A percentile compares a stretch with the other conserved stretches of the same genome.
These are phyloP conservation scores for Purpureocillium takamizusanense DNA, from an alignment of 2,329 filamentous ascomycete species.

Conservation along the genomic window DNA sequence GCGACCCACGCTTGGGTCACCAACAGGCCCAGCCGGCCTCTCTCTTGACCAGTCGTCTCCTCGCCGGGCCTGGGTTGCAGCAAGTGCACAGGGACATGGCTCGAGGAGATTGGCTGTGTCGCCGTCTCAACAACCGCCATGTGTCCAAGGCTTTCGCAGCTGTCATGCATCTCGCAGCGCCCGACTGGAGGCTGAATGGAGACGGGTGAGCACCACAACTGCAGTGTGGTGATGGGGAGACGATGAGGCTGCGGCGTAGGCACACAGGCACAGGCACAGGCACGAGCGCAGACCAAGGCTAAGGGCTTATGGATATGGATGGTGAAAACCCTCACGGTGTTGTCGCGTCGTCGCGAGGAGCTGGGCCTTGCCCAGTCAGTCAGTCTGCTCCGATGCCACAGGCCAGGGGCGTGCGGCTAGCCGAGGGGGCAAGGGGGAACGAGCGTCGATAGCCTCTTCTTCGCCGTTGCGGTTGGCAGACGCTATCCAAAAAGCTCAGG, in stretches of 20 bases:
- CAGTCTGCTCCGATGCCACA: slow-evolving; percentile 13
- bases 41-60: background rate
- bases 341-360: background rate
- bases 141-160: background rate
- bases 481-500: no score
- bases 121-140: slow-evolving; percentile 4
- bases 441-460: background rate
- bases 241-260: no score
- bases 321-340: background rate
- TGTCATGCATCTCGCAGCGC: no score
- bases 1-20: background rate
- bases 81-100: background rate
- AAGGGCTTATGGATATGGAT: no score
- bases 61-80: background rate
- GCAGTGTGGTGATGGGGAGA: no score
- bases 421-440: background rate
- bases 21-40: background rate
- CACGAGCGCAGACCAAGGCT: no score
- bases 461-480: no score
- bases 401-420: background rate
- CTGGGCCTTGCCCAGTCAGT: slow-evolving; percentile 9
- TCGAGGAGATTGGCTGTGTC: slow-evolving; percentile 1
- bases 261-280: no score
- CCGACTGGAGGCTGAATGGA: background rate
- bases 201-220: background rate